Conservation (phyloP, 257 asterid genomes). For the Gentiana dahurica region DNA sequence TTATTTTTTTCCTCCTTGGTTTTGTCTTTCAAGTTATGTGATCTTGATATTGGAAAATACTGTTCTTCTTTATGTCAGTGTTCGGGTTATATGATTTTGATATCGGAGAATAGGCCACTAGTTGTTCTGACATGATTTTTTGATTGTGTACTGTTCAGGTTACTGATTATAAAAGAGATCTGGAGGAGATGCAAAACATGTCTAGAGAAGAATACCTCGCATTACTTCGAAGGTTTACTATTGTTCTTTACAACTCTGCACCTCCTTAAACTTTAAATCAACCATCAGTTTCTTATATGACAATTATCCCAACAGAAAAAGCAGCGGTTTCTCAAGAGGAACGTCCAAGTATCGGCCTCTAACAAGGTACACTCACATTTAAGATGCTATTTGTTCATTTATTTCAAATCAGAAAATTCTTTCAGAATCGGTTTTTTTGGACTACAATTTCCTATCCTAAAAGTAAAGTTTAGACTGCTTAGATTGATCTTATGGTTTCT, state of each 20-base stretch:
- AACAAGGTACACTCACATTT: conserved; percentile 53
- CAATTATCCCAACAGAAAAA: conserved; percentile 60
- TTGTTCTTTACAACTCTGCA: background rate
- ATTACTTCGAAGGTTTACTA: conserved; percentile 74
- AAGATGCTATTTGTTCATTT: background rate
- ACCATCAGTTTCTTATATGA: conserved; percentile 15
- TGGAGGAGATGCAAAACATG: conserved; percentile 94
- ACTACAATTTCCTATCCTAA: no score
- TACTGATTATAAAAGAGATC: conserved; percentile 88
- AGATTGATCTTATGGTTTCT: no score
- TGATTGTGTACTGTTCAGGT: conserved; percentile 34
- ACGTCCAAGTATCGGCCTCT: conserved; percentile 87
- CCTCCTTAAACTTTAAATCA: background rate
- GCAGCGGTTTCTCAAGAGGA: conserved; percentile 97
- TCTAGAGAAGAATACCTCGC: conserved; percentile 97
- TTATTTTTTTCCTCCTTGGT: background rate
- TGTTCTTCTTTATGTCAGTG: no score
- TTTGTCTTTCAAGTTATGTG: background rate
- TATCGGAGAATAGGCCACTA: background rate
- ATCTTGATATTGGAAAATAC: no score
- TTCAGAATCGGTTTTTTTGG: no score
- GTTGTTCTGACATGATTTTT: background rate
- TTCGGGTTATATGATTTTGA: background rate
- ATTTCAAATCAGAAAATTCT: no score
- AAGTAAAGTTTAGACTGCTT: no score